phyloP scores from a whole-genome alignment of 768 basidiomycete genomes.

The Phylloporus sp. region DNA sequence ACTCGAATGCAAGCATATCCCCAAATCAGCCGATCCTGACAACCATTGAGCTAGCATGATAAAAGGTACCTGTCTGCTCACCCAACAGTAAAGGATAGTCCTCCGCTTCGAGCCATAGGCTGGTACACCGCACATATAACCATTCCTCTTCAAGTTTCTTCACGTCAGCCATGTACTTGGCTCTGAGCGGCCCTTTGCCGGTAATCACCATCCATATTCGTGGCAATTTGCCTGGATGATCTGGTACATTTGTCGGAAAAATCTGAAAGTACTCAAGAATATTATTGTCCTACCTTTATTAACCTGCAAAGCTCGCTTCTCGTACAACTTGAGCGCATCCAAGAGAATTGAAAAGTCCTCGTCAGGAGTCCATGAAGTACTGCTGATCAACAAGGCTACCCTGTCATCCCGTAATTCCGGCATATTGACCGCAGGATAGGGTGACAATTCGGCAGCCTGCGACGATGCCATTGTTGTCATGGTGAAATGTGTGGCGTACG shows the following conservation, averaged over 20 bases:
- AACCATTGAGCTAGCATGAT: background rate
- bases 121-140: slow-evolving; percentile 74
- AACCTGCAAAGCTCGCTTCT: slow-evolving; percentile 46
- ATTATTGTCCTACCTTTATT: slow-evolving; percentile 13
- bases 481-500: slow-evolving; percentile 66
- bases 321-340: slow-evolving; percentile 68
- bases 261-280: background rate
- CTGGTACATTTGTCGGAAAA: slow-evolving; percentile 6
- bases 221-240: slow-evolving; percentile 45
- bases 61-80: slow-evolving; percentile 25
- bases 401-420: slow-evolving; percentile 64
- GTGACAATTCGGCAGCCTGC: slow-evolving; percentile 19
- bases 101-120: slow-evolving; percentile 82
- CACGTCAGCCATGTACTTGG: slow-evolving; percentile 70
- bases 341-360: slow-evolving; percentile 90
- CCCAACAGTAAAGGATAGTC: slow-evolving; percentile 90
- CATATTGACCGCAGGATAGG: slow-evolving; percentile 22
- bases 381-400: slow-evolving; percentile 84
- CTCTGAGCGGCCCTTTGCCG: slow-evolving; percentile 80
- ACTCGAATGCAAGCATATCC: slow-evolving; percentile 86
- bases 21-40: slow-evolving; percentile 85
- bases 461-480: slow-evolving; percentile 27
- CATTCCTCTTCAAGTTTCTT: slow-evolving; percentile 56
- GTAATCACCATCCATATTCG: slow-evolving; percentile 83
- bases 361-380: slow-evolving; percentile 97